Base-by-base conservation (phyloP, 1,139 yeast species). In the Pichia sp. region DNA sequence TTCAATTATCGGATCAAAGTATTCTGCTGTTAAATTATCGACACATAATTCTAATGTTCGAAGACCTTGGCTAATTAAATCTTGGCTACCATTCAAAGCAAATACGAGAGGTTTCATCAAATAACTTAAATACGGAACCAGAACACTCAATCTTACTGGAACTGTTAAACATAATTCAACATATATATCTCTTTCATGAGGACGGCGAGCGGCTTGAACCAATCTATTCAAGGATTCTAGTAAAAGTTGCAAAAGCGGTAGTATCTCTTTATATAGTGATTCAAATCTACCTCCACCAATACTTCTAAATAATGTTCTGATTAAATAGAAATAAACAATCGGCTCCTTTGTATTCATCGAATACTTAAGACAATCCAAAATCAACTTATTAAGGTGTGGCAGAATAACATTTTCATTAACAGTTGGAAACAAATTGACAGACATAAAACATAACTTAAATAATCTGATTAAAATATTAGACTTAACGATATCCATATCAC, bases 211-310 rank as follows among this genome's bases (percentile, higher is more conserved):
- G 40, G 89, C 84, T 27, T 80, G 73, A 34, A 94, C 80, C 71
- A 90, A 74, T 56, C 86, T 78, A 62, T 90, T 92, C 51, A 94
- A 73, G 6, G 94, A 83, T 53, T 89, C 96, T 43, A 94, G 69
- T 35, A 94, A 68, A 2, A 86, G 89, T 41, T 94, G 97, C 30
- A 94, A 67, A 32, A 94, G 73, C 0, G 98, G 98, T 70, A 89
- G 74, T 22, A 94, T 90, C 52, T 92, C 96, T 55, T 94, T 87
- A 67, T 92, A 92, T 27, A 94, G 70, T 48, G 82, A 80, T 63
- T 92, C 98, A 62, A 90, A 90, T 50, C 97, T 73, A 4, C 97
- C 98, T 40, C 98, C 97, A 39, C 96, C 95, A 39, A 94, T 90
- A 59, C 95, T 86, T 62, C 98, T 73, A 70, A 94, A 94, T 41